Evolutionary conservation across 352 stramenopile genomes (phyloP), one percentile per base, ranked within the genome.

Genomic region (Globisporangium radiosum): DNA sequence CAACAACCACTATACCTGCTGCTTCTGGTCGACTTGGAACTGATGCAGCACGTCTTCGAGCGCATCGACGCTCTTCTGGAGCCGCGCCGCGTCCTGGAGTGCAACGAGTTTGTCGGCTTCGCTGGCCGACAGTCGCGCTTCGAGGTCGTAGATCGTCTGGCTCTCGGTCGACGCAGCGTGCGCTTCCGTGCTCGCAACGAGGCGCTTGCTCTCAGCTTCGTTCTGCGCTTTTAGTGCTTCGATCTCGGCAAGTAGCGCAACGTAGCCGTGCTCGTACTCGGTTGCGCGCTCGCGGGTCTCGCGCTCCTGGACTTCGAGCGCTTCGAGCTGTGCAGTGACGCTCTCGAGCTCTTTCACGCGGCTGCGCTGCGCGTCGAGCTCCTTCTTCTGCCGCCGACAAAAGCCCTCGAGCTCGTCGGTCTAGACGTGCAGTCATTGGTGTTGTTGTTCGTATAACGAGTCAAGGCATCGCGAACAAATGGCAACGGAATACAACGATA

Each of bases 191-290:
- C 69, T 76, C 3, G 65, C 75, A 7, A 85, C 50, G 13, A 91
- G 59, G 25, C 67, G 50, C 5, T 64, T 66, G 59, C 81, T 88
- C 44, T 89, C 78, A 37, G 75, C 69, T 54, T 88, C 73, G 11
- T 60, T 75, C 50, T 68, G 54, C 11, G 66, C 63, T 54, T 85
- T 82, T 47, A 69, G 57, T 47, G 71, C 75, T 60, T 74, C 78
- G 0, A 86, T 72, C 55, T 86, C 76, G 6, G 63, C 62, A 17
- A 91, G 53, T 37, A 91, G 51, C 13, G 71, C 50, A 60, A 88
- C 59, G 57, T 89, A 91, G 3, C 73, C 76, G 57, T 88, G 81
- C 45, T 91, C 81, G 54, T 88, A 91, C 54, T 91, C 76, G 10
- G 60, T 70, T 25, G 78, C 74, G 39, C 73, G 67, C 11, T 62